phyloP scores from a whole-genome alignment of 2,329 filamentous ascomycete genomes.

The Fusarium chlamydosporum region DNA sequence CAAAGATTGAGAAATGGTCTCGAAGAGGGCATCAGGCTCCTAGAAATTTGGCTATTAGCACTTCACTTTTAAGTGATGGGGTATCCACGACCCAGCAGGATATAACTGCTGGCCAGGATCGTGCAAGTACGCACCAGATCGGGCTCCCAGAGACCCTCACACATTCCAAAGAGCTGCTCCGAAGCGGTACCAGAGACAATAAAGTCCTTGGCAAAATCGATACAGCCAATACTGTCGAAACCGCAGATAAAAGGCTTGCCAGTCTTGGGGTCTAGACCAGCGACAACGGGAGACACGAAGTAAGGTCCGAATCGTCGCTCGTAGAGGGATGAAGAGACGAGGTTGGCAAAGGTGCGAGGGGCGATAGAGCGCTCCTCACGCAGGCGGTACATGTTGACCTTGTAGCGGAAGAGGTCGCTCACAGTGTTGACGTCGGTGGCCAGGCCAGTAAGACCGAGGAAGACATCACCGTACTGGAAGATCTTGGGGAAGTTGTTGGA shows the following conservation, averaged over 20 bases:
- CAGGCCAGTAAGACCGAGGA: constrained; percentile 94
- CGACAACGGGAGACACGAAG: constrained; percentile 95
- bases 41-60: constrained; percentile 35
- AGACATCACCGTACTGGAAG: constrained; percentile 96
- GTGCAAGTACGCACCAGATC: constrained; percentile 79
- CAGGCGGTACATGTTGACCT: constrained; percentile 99
- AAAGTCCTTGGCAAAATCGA: constrained; percentile 99
- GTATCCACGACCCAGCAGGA: not conserved
- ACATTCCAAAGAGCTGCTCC: constrained; percentile 98
- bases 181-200: constrained; percentile 97
- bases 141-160: constrained; percentile 97
- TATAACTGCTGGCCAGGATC: not conserved
- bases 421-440: constrained; percentile 97
- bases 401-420: constrained; percentile 97
- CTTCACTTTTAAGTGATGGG: not conserved
- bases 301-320: constrained; percentile 96
- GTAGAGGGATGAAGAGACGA: constrained; percentile 91
- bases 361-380: constrained; percentile 98
- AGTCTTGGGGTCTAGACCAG: constrained; percentile 93
- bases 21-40: constrained; percentile 95
- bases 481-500: constrained; percentile 99
- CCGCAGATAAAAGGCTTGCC: constrained; percentile 98
- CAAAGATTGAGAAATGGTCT: constrained; percentile 96
- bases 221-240: constrained; percentile 99
- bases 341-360: constrained; percentile 94